Percentiles rank a stretch among this genome's conserved stretches.
These are phyloP conservation scores for Rhodotorula sp. DNA, from an alignment of 1,284 basidiomycete species.

Conservation along the genomic window DNA sequence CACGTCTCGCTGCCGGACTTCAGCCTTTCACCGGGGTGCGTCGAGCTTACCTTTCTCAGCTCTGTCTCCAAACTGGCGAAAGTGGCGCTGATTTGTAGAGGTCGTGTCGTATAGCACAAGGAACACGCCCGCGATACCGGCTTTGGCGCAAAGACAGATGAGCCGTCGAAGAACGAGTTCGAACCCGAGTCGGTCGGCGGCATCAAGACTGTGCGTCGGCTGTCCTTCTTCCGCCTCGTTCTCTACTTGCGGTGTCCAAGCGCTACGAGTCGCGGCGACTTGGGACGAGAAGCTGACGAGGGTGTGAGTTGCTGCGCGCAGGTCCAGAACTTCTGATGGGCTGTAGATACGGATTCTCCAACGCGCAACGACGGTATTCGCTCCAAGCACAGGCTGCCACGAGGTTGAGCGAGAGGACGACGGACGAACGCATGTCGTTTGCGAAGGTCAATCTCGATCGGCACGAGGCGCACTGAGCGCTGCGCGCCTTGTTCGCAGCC, in stretches of 20 bases:
- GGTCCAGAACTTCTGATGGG: slow-evolving; percentile 6
- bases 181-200: slow-evolving; percentile 27
- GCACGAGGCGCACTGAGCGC: no score
- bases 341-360: no score
- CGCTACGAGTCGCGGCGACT: not conserved
- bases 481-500: no score
- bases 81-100: not conserved
- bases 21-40: slow-evolving; percentile 35
- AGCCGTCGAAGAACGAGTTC: not conserved
- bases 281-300: not conserved
- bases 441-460: no score
- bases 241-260: no score
- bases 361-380: no score
- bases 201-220: slow-evolving; percentile 11
- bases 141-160: slow-evolving; percentile 28
- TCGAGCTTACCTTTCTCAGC: not conserved
- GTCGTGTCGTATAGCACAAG: not conserved
- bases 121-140: slow-evolving; percentile 31
- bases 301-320: not conserved
- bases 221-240: not conserved
- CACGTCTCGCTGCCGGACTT: slow-evolving; percentile 34
- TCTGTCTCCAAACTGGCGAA: not conserved
- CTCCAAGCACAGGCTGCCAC: no score
- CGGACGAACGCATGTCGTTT: no score
- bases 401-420: no score